These are phyloP conservation scores for Nymphaea thermarum DNA, from an alignment of 164 flowering plant species.

Conservation along the genomic window DNA sequence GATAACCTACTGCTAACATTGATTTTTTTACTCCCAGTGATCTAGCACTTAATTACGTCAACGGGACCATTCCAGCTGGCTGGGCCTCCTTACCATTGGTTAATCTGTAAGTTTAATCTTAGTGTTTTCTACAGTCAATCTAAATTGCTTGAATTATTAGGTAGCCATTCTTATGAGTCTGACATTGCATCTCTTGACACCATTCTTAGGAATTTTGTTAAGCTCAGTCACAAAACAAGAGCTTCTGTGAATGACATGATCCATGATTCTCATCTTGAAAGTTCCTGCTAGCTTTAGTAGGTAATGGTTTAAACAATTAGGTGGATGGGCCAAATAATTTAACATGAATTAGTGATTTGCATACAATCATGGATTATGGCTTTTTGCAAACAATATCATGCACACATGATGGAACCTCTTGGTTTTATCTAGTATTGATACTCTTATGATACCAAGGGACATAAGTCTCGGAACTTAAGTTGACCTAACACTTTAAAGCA, in stretches of 20 bases:
- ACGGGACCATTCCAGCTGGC: conserved; percentile 57
- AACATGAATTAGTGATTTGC: neutral
- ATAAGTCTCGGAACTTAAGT: neutral
- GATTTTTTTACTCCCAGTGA: conserved; percentile 27
- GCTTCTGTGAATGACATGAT: neutral
- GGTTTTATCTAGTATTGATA: too few species aligned
- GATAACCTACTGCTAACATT: neutral
- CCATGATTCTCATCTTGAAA: neutral
- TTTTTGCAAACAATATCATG: neutral
- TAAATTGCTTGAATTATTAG: neutral
- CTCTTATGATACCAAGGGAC: neutral
- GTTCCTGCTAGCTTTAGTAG: neutral
- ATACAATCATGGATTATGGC: neutral
- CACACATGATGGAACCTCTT: neutral
- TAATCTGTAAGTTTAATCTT: conserved; percentile 26
- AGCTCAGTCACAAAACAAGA: neutral
- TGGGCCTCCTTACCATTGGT: conserved; percentile 47
- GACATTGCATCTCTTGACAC: neutral
- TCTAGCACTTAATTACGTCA: conserved; percentile 55
- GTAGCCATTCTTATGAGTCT: too few species aligned
- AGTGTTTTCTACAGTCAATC: neutral
- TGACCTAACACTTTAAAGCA: too few species aligned
- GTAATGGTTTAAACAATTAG: too few species aligned
- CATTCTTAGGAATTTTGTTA: too few species aligned
- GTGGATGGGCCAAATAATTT: neutral